Evolutionary conservation across 176 grass and related monocot species (phyloP).

Genomic region (Lolium rigidum): DNA sequence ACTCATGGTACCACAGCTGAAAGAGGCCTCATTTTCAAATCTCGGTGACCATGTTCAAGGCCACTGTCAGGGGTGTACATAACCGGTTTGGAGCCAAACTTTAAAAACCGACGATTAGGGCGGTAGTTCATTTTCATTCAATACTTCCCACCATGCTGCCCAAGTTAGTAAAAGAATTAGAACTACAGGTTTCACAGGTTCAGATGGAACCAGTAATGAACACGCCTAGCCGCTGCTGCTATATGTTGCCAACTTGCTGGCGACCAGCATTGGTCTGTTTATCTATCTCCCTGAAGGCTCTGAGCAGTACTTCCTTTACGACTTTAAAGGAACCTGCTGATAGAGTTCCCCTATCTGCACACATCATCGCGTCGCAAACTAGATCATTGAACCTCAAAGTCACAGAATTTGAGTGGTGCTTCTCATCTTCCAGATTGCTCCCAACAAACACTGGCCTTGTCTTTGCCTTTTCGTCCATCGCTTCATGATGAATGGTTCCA

Average conservation of each 20-base stretch:
- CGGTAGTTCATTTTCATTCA: neutral
- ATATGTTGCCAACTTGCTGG: slow-evolving; percentile 28
- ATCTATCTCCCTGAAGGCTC: slow-evolving; percentile 80
- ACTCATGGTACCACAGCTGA: too few species aligned
- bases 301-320: slow-evolving; percentile 54
- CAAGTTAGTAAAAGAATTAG: neutral
- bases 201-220: neutral
- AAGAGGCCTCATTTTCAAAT: neutral
- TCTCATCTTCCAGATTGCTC: slow-evolving; percentile 50
- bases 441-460: slow-evolving; percentile 54
- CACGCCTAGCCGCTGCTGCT: neutral
- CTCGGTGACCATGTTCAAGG: neutral
- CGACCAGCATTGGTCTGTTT: slow-evolving; percentile 33
- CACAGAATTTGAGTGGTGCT: slow-evolving; percentile 46
- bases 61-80: neutral
- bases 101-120: neutral
- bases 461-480: slow-evolving; percentile 84
- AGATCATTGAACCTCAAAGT: slow-evolving; percentile 72
- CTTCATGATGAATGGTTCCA: slow-evolving; percentile 12
- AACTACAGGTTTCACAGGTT: neutral
- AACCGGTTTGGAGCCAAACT: neutral
- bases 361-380: slow-evolving; percentile 71
- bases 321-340: slow-evolving; percentile 71
- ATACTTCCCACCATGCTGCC: neutral
- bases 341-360: slow-evolving; percentile 72